These are phyloP conservation scores for Hypoxylon trugodes DNA, from an alignment of 495 filamentous ascomycete species.

Conservation along the genomic window DNA sequence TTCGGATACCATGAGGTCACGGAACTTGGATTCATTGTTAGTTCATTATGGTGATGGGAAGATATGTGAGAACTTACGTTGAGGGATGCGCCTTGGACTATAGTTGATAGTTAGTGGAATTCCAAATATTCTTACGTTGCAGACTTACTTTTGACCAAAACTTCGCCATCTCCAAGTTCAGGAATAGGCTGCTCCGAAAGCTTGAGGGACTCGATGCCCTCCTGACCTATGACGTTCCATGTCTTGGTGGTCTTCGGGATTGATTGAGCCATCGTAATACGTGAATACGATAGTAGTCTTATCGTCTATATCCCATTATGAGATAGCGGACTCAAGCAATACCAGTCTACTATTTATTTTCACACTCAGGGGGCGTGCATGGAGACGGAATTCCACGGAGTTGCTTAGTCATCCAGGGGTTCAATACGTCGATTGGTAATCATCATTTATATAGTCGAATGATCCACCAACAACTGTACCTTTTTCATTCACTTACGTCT, in stretches of 20 bases:
- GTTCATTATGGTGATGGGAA: neutral
- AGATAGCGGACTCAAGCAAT: too few species aligned
- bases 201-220: conserved; percentile 29
- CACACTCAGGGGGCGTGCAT: too few species aligned
- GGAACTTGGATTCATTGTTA: conserved; percentile 9
- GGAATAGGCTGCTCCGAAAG: conserved; percentile 34
- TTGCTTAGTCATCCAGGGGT: too few species aligned
- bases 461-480: too few species aligned
- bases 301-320: neutral
- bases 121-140: neutral
- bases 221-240: conserved; percentile 32
- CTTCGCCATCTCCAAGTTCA: conserved; percentile 37
- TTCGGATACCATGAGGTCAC: conserved; percentile 49
- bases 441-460: too few species aligned
- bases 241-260: conserved; percentile 37
- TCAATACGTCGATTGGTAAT: too few species aligned
- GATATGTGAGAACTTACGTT: neutral
- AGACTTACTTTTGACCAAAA: conserved; percentile 39
- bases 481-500: too few species aligned
- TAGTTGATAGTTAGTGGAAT: neutral
- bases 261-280: neutral
- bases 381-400: too few species aligned
- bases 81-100: conserved; percentile 21
- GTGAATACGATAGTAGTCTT: neutral
- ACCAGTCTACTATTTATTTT: too few species aligned